Evolutionary conservation across 2,329 filamentous ascomycete species (phyloP).

Genomic region (Ophiostoma novo-ulmi): DNA sequence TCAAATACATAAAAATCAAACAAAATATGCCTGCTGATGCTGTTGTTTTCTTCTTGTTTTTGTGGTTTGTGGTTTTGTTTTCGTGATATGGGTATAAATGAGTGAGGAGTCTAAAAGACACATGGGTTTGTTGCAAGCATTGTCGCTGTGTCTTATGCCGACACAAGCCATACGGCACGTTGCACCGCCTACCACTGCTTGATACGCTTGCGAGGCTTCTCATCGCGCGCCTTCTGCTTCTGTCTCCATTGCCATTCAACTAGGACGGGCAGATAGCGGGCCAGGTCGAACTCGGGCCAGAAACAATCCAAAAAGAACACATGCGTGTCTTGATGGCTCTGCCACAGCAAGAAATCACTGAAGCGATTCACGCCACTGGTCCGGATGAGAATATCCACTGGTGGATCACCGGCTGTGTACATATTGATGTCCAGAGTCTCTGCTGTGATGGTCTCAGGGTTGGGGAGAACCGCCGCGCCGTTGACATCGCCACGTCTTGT

Average conservation of each 20-base stretch:
- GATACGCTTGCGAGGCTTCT: conserved; percentile 36
- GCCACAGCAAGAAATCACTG: conserved; percentile 99
- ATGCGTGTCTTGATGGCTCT: conserved; percentile 87
- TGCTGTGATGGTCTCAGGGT: conserved; percentile 81
- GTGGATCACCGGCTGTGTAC: conserved; percentile 80
- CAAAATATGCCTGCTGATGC: neutral
- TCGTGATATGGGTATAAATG: conserved; percentile 11
- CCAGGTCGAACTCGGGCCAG: conserved; percentile 95
- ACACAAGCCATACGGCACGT: neutral
- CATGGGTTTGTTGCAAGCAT: neutral
- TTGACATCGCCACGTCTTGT: conserved; percentile 34
- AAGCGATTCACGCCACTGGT: conserved; percentile 90
- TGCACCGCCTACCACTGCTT: conserved; percentile 33
- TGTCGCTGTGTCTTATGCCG: neutral
- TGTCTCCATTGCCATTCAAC: conserved; percentile 78
- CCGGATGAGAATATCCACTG: conserved; percentile 82
- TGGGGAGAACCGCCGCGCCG: conserved; percentile 47
- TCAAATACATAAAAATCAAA: neutral
- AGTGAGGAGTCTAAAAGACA: neutral
- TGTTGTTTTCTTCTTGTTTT: neutral
- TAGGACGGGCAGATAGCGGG: conserved; percentile 86
- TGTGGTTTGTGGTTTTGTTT: neutral
- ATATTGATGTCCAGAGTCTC: conserved; percentile 79
- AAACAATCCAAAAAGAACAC: conserved; percentile 87
- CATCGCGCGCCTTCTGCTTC: conserved; percentile 53